phyloP scores from a whole-genome alignment of 371 early-diverging fungal genomes.

The Mortierella sp. region DNA sequence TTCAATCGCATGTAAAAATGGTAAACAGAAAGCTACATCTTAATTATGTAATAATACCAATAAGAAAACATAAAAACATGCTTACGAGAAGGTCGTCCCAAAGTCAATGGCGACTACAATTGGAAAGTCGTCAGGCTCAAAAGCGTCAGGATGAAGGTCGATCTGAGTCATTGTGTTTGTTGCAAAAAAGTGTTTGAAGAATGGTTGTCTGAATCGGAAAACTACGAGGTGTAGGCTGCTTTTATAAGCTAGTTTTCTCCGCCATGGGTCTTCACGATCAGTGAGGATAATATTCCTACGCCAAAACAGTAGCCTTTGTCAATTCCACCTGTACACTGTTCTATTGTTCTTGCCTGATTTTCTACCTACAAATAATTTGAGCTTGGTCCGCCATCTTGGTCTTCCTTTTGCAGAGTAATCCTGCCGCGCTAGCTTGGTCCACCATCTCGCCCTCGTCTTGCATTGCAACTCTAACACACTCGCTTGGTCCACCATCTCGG shows the following conservation, averaged over 20 bases:
- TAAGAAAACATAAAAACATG: neutral
- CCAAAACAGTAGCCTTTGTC: no score
- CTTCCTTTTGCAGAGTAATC: neutral
- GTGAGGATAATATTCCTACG: no score
- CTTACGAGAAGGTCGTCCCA: constrained; percentile 48
- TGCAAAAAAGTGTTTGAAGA: neutral
- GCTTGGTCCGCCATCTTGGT: neutral
- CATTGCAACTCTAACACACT: no score
- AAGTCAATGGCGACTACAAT: constrained; percentile 42
- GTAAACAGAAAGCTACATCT: neutral
- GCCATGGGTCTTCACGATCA: neutral
- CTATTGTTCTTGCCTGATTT: no score
- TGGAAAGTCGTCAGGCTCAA: constrained; percentile 32
- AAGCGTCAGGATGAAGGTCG: neutral
- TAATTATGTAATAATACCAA: constrained; percentile 11
- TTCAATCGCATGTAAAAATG: neutral
- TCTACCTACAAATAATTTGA: no score
- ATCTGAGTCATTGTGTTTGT: constrained; percentile 4
- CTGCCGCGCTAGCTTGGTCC: no score
- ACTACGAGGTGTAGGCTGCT: neutral
- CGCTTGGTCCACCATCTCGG: no score
- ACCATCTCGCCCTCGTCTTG: no score
- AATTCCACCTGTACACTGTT: no score
- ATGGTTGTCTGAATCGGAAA: neutral
- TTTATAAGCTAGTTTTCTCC: neutral